Evolutionary conservation across 2,329 filamentous ascomycete genomes (phyloP).

Genomic region (Verruconis gallopava): DNA sequence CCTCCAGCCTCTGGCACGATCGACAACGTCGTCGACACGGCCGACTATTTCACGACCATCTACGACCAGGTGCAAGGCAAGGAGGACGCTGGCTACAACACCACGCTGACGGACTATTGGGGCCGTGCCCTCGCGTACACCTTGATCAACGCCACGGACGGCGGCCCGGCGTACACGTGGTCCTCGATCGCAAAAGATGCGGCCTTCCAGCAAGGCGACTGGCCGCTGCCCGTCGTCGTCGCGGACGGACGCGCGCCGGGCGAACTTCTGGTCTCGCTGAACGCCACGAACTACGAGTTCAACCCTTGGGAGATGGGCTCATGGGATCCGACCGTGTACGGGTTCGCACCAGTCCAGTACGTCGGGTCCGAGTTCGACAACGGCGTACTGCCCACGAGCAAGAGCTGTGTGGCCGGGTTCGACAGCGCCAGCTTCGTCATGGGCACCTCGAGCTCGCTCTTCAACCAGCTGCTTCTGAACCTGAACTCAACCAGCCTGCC

Average conservation of each 20-base stretch:
- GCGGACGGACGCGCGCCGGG: constrained; percentile 54
- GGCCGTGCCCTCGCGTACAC: constrained; percentile 78
- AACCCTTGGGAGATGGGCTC: constrained; percentile 70
- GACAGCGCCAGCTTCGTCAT: constrained; percentile 76
- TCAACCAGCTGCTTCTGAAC: constrained; percentile 63
- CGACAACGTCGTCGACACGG: constrained; percentile 34
- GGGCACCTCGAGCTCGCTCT: constrained; percentile 74
- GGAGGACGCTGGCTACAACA: constrained; percentile 48
- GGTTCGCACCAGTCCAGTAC: constrained; percentile 57
- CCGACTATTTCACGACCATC: constrained; percentile 51
- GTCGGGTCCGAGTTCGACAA: constrained; percentile 59
- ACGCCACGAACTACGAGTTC: constrained; percentile 65
- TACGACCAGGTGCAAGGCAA: constrained; percentile 47
- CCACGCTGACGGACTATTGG: constrained; percentile 78
- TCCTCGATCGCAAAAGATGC: constrained; percentile 58
- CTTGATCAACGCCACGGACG: constrained; percentile 61
- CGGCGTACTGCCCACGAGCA: constrained; percentile 43
- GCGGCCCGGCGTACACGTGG: constrained; percentile 67
- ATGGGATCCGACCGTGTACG: constrained; percentile 59
- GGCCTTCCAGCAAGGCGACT: constrained; percentile 48
- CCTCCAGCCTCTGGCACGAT: not conserved
- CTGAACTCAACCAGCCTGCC: constrained; percentile 42
- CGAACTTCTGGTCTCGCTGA: constrained; percentile 49
- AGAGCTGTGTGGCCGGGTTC: constrained; percentile 60
- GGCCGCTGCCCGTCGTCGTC: constrained; percentile 62